Evolutionary conservation across 73 alveolate genomes (phyloP), one percentile per base, ranked within the genome.

Genomic region (Paramecium octaurelia): DNA sequence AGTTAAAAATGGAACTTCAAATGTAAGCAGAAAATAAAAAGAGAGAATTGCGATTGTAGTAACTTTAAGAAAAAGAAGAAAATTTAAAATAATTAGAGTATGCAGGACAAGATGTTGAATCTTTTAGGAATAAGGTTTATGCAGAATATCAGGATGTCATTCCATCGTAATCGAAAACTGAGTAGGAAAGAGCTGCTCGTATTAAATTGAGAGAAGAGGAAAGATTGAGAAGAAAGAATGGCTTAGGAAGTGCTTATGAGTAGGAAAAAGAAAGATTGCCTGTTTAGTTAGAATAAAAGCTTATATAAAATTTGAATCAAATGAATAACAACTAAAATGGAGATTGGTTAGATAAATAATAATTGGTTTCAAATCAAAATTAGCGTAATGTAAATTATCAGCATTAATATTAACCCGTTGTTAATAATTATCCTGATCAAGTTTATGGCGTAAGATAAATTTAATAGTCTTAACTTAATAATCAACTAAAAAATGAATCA

Each of bases 231-330:
- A 42, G 91, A 80, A 42, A 42, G 57, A 80, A 80, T 80, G 91
- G 91, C 24, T 80, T 80, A 46, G 91, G 91, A 6, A 80, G 91
- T 80, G 91, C 91, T 18, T 80, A 80, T 44, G 91, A 80, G 24
- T 40, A 80, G 12, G 46, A 80, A 23, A 80, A 46, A 46, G 24
- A 80, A 11, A 42, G 35, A 11, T 21, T 80, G 14, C 91, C 91
- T 24, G 8, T 11, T 10, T 24, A 40, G 23, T 44, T 80, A 11
- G 91, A 80, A 35, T 4, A 80, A 18, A 42, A 80, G 34, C 57
- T 80, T 3, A 0, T 31, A 80, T 3, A 80, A 44, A 80, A 80
- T 80, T 80, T 80, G 57, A 80, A 80, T 80, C 73, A 48, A 80
- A 44, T 44, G 8, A 80, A 80, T 80, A 31, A 64, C 31, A 34